Conservation (phyloP, 2,329 filamentous ascomycete species). For the Coleophoma cylindrospora region DNA sequence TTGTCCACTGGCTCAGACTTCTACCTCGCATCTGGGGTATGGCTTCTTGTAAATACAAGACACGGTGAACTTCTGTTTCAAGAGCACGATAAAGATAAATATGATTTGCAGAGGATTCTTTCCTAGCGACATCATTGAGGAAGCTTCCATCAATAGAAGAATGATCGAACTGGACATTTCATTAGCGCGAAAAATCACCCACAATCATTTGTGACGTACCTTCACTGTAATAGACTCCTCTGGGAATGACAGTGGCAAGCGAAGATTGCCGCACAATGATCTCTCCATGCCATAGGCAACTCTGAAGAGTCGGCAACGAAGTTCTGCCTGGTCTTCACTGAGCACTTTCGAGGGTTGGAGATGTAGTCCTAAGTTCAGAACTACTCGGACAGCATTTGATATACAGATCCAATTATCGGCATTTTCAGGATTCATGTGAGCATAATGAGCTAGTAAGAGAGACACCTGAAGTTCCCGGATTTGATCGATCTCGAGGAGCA, state of each 20-base stretch:
- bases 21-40: neutral
- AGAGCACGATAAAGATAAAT: slow-evolving; percentile 10
- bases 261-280: slow-evolving; percentile 1
- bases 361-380: slow-evolving; percentile 1
- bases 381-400: neutral
- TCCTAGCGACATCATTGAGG: neutral
- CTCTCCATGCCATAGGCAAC: slow-evolving; percentile 2
- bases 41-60: slow-evolving; percentile 9
- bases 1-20: slow-evolving; percentile 4
- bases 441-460: slow-evolving; percentile 1
- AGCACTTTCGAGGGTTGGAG: neutral
- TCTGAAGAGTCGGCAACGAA: slow-evolving; percentile 1
- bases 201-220: neutral
- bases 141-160: neutral
- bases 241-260: slow-evolving; percentile 4
- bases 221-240: slow-evolving; percentile 2
- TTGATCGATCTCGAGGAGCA: neutral
- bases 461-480: slow-evolving; percentile 1
- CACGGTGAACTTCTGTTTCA: slow-evolving; percentile 11
- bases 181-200: too few species aligned
- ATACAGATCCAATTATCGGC: slow-evolving; percentile 2
- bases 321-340: neutral
- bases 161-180: neutral
- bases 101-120: slow-evolving; percentile 10
- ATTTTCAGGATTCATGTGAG: slow-evolving; percentile 1